Base-by-base conservation (phyloP, 306 rosid genomes). In the Pyrus betulifolia region DNA sequence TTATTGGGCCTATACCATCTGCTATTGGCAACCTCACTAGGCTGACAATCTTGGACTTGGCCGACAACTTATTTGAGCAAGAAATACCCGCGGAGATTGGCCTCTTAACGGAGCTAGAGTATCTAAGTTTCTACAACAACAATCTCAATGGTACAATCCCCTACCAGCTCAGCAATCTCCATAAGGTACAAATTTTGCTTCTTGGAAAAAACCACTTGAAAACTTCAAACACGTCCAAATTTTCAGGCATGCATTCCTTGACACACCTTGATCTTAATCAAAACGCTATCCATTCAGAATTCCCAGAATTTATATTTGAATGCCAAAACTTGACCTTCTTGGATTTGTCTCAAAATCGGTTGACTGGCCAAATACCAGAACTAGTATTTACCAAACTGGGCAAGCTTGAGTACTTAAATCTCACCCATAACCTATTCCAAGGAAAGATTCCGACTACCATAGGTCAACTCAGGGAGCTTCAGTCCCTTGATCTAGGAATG, bases 1-100 rank as follows among this genome's bases (percentile, higher is more conserved):
- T n/a, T n/a, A n/a, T n/a, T n/a, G 93, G 92, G 70, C 18, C 85
- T 44, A 83, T 92, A 61, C 92, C 97, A 59, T 58, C 91, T 17
- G 27, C 88, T 68, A 88, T 92, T 67, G 81, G 90, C 1, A 79
- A 74, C 18, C 96, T 90, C 82, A 46, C 89, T 57, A 85, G 62
- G 81, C 95, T 91, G 70, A 76, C 58, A 72, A 71, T 79, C 51
- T 78, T 89, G 81, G 89, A 89, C 82, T 71, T 92, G 81, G 84
- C 82, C 69, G 11, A 54, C 80, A 92, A 90, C 81, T 7, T 6
- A 0, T 72, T 92, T 23, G 1, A 0, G 0, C 1, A 25, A 12
- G 19, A 25, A 60, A 49, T 49, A 49, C 3, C 55, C 18, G 21
- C 3, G 0, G 21, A 15, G 21, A 49, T 49, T 14, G 55, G 55